phyloP scores from a whole-genome alignment of 176 grass and related monocot species.

The Paspalum vaginatum region DNA sequence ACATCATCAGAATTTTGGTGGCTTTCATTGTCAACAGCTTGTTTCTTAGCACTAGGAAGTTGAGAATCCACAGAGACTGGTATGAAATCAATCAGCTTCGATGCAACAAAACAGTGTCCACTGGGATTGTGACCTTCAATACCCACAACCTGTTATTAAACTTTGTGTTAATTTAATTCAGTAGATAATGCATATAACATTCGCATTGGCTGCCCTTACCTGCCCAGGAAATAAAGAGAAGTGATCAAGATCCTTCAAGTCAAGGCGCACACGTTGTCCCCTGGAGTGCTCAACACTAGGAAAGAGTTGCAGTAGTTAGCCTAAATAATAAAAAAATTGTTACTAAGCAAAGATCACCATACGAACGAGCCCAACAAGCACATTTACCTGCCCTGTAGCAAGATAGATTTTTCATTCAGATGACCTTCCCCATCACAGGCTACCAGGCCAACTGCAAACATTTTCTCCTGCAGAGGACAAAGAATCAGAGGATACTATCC shows the following conservation, averaged over 20 bases:
- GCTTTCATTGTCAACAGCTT: constrained; percentile 51
- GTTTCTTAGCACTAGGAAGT: constrained; percentile 78
- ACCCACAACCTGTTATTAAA: constrained; percentile 69
- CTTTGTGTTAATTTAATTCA: constrained; percentile 34
- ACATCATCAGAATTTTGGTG: constrained; percentile 41
- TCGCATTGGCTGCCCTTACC: constrained; percentile 41
- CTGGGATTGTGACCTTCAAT: constrained; percentile 95
- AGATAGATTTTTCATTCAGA: constrained; percentile 97
- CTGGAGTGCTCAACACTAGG: constrained; percentile 75
- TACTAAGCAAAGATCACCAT: neutral
- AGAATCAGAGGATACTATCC: constrained; percentile 19
- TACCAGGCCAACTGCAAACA: constrained; percentile 89
- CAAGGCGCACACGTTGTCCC: constrained; percentile 78
- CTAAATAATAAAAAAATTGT: constrained; percentile 29
- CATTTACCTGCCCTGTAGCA: constrained; percentile 83
- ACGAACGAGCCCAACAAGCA: constrained; percentile 30
- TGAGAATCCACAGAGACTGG: constrained; percentile 51
- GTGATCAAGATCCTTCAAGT: constrained; percentile 74
- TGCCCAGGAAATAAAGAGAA: constrained; percentile 95
- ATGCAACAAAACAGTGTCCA: constrained; percentile 82
- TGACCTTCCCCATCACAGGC: constrained; percentile 91
- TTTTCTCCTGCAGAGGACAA: constrained; percentile 68
- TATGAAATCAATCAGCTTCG: constrained; percentile 76
- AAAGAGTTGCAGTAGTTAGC: constrained; percentile 31
- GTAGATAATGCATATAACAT: constrained; percentile 20